A percentile compares a stretch with the other conserved stretches of the same genome.
Evolutionary conservation across 2,329 filamentous ascomycete genomes (phyloP).

Genomic region (Tolypocladium paradoxum): DNA sequence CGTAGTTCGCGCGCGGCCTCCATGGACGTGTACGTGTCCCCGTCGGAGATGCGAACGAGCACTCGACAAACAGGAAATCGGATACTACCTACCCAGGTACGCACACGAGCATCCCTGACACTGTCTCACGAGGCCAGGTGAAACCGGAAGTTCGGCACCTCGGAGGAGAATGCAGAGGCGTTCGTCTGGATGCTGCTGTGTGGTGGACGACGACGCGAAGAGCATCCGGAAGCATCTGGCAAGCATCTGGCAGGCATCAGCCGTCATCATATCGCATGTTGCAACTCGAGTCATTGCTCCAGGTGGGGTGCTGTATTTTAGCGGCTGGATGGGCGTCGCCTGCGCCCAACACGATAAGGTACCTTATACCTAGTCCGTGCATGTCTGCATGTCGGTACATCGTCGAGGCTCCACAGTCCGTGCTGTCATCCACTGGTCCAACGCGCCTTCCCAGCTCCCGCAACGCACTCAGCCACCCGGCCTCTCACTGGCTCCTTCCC

Average conservation of each 20-base stretch:
- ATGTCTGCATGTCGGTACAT: too few relatives aligned
- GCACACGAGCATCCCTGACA: too few relatives aligned
- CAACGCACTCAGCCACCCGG: background rate
- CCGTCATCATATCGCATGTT: background rate
- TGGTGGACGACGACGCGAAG: background rate
- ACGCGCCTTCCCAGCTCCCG: background rate
- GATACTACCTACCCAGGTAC: too few relatives aligned
- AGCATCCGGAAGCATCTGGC: background rate
- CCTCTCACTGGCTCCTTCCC: background rate
- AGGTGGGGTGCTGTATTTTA: background rate
- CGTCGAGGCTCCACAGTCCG: background rate
- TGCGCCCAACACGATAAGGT: too few relatives aligned
- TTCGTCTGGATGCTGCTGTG: background rate
- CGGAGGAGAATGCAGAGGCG: background rate
- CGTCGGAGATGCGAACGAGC: too few relatives aligned
- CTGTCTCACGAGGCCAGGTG: background rate
- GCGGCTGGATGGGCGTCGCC: too few relatives aligned
- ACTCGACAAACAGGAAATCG: too few relatives aligned
- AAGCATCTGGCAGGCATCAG: background rate
- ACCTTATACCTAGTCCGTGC: too few relatives aligned
- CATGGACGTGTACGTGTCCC: too few relatives aligned
- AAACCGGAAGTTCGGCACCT: background rate
- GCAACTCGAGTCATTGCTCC: background rate
- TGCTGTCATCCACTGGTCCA: too few relatives aligned
- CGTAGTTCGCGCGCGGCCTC: too few relatives aligned